A percentile compares a stretch with the other conserved stretches of the same genome.
Evolutionary conservation across 1,284 basidiomycete species (phyloP).

Genomic region (Ceratobasidium papillatum): DNA sequence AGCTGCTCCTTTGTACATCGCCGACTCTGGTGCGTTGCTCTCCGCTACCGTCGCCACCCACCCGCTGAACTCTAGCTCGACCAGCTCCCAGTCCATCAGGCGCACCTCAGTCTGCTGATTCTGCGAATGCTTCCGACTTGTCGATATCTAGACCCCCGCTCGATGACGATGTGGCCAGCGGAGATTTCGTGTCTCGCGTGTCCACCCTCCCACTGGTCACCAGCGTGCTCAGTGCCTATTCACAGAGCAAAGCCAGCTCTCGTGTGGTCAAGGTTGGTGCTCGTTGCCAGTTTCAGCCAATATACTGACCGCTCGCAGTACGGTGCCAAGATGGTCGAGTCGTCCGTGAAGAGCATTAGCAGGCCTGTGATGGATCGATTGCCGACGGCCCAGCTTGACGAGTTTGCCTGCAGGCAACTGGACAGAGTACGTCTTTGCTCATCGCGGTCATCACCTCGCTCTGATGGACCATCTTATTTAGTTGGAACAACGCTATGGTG

Average conservation of each 20-base stretch:
- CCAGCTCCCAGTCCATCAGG: constrained; percentile 8
- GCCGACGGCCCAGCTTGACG: constrained; percentile 80
- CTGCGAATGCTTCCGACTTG: constrained; percentile 15
- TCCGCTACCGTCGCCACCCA: neutral
- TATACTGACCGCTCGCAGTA: constrained; percentile 62
- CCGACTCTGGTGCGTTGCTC: constrained; percentile 34
- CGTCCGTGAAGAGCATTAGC: constrained; percentile 82
- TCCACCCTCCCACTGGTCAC: constrained; percentile 67
- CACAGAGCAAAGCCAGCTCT: constrained; percentile 78
- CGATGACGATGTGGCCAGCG: constrained; percentile 34
- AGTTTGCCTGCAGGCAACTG: constrained; percentile 86
- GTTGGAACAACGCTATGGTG: constrained; percentile 35
- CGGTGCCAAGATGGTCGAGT: constrained; percentile 88
- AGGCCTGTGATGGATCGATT: constrained; percentile 84
- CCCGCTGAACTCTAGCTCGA: constrained; percentile 1
- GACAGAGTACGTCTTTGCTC: constrained; percentile 66
- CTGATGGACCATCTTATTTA: constrained; percentile 22
- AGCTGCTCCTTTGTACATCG: constrained; percentile 2
- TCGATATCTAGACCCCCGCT: constrained; percentile 10
- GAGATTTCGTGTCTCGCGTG: constrained; percentile 62
- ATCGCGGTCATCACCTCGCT: constrained; percentile 42
- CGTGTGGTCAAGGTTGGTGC: constrained; percentile 73
- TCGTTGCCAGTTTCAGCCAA: neutral
- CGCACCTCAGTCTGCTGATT: constrained; percentile 33
- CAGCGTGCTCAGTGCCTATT: constrained; percentile 75